Conservation (phyloP, 2,329 filamentous ascomycete species). For the Pyrenochaeta sp. region DNA sequence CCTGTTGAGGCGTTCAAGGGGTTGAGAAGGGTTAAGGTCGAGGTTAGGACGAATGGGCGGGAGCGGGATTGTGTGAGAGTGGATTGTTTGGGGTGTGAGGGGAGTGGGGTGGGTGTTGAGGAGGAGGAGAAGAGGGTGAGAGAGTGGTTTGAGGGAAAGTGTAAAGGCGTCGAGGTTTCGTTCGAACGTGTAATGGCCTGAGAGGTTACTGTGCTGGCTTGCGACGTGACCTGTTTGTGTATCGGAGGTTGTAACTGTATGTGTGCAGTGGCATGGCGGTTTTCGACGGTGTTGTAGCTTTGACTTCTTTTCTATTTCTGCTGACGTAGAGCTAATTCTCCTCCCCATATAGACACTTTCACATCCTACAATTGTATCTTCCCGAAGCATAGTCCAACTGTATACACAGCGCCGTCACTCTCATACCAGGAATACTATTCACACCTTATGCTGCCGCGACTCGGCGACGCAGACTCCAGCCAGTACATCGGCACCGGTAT, state of each 20-base stretch:
- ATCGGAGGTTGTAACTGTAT: neutral
- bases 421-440: neutral
- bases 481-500: constrained; percentile 15
- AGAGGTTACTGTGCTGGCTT: no score
- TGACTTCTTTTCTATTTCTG: neutral
- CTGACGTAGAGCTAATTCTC: neutral
- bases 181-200: no score
- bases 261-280: neutral
- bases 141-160: neutral
- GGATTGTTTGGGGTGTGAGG: neutral
- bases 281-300: neutral
- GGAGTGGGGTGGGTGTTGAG: neutral
- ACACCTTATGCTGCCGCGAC: constrained; percentile 1
- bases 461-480: constrained; percentile 1
- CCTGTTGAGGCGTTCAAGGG: neutral
- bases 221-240: no score
- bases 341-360: neutral
- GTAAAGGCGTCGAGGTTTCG: neutral
- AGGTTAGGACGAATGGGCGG: constrained; percentile 1
- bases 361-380: neutral
- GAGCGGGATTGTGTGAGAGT: neutral
- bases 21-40: constrained; percentile 1
- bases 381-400: neutral
- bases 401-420: constrained; percentile 3
- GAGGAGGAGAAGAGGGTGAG: neutral